Evolutionary conservation across 768 basidiomycete species (phyloP), one percentile per base, ranked within the genome.

Genomic region (Calvatia gigantea): DNA sequence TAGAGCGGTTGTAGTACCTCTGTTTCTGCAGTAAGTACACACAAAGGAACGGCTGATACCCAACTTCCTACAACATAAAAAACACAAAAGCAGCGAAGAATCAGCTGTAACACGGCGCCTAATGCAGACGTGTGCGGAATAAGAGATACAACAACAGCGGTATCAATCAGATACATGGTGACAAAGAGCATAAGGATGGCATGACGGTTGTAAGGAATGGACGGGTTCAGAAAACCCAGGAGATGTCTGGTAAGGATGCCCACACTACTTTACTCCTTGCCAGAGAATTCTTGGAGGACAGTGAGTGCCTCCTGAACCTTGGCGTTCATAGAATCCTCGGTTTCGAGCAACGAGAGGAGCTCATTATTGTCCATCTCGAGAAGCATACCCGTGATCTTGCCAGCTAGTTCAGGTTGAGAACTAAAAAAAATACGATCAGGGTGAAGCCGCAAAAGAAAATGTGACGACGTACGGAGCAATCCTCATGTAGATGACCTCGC

Each of bases 291-390:
- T 54, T 90, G 86, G 51, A 98, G 79, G 46, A 98, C 95, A 56
- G 78, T 69, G 59, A 98, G 81, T 29, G 96, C 96, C 78, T 98
- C 96, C 57, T 82, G 84, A 61, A 97, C 89, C 81, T 99, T 99
- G 72, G 79, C 75, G 66, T 83, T 83, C 80, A 99, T 84, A 39
- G 94, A 84, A 8, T 93, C 91, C 19, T 77, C 75, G 52, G 84
- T 75, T 58, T 96, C 94, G 63, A 98, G 74, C 47, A 99, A 83
- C 73, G 91, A 87, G 27, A 98, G 75, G 48, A 99, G 80, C 73
- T 98, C 97, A 45, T 80, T 67, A 75, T 96, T 96, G 72, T 98
- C 95, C 96, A 99, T 98, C 84, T 99, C 95, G 61, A 98, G 84
- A 67, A 98, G 79, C 95, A 98, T 98, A 54, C 94, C 95, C 41